Percentiles rank a stretch among this genome's conserved stretches.
phyloP scores from a whole-genome alignment of 257 asterid genomes.

The Solanum clarkiae region DNA sequence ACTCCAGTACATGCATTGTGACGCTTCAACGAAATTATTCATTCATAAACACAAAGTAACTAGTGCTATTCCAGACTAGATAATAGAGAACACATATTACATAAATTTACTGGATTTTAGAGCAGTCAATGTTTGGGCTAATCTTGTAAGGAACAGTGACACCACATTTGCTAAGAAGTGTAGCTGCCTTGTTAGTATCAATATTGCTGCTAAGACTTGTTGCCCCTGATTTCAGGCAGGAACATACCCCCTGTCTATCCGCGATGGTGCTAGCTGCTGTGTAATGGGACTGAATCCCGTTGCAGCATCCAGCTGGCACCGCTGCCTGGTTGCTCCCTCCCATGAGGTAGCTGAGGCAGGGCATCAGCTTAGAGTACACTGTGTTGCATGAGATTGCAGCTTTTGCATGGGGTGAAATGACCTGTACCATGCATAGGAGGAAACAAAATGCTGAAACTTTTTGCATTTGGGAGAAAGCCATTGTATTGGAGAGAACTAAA shows the following conservation, averaged over 20 bases:
- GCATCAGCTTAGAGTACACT: background rate
- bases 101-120: background rate
- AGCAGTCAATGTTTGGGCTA: slow-evolving; percentile 3
- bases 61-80: background rate
- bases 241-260: background rate
- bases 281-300: background rate
- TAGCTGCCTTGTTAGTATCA: background rate
- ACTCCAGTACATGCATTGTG: background rate
- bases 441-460: background rate
- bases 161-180: background rate
- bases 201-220: background rate
- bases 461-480: background rate
- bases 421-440: background rate
- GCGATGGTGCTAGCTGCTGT: background rate
- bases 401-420: background rate
- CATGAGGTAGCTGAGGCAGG: background rate
- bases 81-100: background rate
- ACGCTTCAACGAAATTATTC: background rate
- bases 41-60: background rate
- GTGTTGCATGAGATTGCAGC: background rate
- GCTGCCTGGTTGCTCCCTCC: background rate
- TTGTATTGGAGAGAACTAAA: background rate
- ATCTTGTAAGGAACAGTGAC: background rate
- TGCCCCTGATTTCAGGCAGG: background rate
- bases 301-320: background rate